Evolutionary conservation across 768 basidiomycete genomes (phyloP).

Genomic region (Gelatoporia subvermispora): DNA sequence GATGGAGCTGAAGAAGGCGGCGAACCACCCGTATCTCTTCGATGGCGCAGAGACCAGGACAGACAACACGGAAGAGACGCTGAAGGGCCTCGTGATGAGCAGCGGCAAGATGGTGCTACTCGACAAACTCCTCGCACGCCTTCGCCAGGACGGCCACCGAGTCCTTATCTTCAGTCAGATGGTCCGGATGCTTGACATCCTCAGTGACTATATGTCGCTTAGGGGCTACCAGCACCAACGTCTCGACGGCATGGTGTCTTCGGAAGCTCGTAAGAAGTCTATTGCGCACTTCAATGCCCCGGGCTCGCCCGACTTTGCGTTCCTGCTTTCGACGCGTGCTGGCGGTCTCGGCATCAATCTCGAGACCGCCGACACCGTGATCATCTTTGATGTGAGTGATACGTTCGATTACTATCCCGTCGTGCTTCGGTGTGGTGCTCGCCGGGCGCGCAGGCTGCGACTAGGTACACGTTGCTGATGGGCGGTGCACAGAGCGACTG

Average conservation of each 20-base stretch:
- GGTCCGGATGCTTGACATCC: conserved; percentile 98
- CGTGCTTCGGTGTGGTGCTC: conserved; percentile 3
- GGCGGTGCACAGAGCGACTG: conserved; percentile 71
- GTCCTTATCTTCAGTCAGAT: conserved; percentile 99
- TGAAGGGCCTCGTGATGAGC: conserved; percentile 97
- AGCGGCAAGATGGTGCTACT: conserved; percentile 98
- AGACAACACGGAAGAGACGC: conserved; percentile 69
- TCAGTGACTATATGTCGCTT: conserved; percentile 92
- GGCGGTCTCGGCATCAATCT: conserved; percentile 98
- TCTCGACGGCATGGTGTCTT: conserved; percentile 91
- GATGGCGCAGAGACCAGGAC: conserved; percentile 82
- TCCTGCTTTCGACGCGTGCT: conserved; percentile 92
- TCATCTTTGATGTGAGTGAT: conserved; percentile 89
- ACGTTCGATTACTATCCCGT: background rate
- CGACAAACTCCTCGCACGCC: conserved; percentile 89
- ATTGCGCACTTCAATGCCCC: conserved; percentile 97
- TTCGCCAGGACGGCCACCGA: conserved; percentile 90
- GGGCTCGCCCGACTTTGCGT: conserved; percentile 92
- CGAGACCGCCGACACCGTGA: conserved; percentile 97
- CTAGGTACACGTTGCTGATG: conserved; percentile 19
- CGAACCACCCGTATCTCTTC: conserved; percentile 96
- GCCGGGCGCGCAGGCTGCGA: conserved; percentile 7
- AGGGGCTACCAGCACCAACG: conserved; percentile 92
- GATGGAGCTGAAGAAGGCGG: conserved; percentile 98
- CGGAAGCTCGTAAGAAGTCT: conserved; percentile 88